Base-by-base conservation (phyloP, 305 asterid genomes). In the Solanum aculeatissimum region DNA sequence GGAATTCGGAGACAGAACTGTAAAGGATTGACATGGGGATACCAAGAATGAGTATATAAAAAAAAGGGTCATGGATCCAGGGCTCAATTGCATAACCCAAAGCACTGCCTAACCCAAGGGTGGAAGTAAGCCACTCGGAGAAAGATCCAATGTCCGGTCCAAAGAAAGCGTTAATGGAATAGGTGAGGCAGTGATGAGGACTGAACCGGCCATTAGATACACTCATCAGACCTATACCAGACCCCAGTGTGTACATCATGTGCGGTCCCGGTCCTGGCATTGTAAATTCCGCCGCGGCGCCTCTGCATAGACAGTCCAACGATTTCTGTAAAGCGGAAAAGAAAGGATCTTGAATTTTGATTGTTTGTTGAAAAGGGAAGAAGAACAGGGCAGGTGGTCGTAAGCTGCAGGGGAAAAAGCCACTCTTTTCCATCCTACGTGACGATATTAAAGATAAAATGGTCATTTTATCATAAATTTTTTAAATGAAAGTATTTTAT, bases 231-330 rank as follows among this genome's bases (percentile, higher is more conserved):
- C 92, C 94, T 74, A 87, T 93, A 40, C 98, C 99, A 85, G 98
- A 90, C 42, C 97, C 97, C 82, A 95, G 91, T 21, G 98, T 87
- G 92, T 94, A 95, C 25, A 95, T 88, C 98, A 94, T 88, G 90
- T 94, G 99, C 81, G 99, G 98, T 85, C 99, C 99, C n/a, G 97
- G 99, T 4, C 99, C 99, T 79, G 99, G 99, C 99, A 94, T 95
- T 49, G 29, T 25, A 13, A 74, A 74, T 74, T 74, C 43, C 72
- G 72, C 19, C n/a, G 43, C 42, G 8, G 42, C 15, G 42, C 21
- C 21, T 45, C 2, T 25, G 16, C 81, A 49, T 49, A 8, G 27
- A 49, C 10, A 47, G 9, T 15, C 45, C 49, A 19, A 27, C 60
- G 21, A 75, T 49, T 9, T 45, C 21, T 45, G 23, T 42, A 49